Evolutionary conservation across 169 alveolate genomes (phyloP), one percentile per base, ranked within the genome.

Genomic region (Perkinsus chesapeaki): DNA sequence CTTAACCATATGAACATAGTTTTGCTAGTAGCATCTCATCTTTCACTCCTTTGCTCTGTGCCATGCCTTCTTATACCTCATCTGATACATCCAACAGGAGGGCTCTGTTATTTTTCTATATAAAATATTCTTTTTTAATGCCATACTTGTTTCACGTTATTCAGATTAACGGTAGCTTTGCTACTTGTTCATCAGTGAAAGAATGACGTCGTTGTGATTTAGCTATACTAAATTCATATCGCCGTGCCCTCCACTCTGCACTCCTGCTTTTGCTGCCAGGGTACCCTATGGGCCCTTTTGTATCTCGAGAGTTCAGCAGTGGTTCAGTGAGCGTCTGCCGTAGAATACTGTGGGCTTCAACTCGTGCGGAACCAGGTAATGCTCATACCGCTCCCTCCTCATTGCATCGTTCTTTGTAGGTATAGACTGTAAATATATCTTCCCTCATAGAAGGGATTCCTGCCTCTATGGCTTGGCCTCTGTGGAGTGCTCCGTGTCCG

Each of bases 401-500:
- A 12, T 27, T 60, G 27, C 9, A 60, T 60, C 36, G 7, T 0
- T 60, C 27, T 7, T 60, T 34, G 12, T 16, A 60, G 82, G 82
- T 12, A 60, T 60, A 3, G 31, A 7, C 82, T 60, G 82, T 7
- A 60, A 60, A 60, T 60, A 60, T 60, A 60, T 60, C 12, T 60
- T 60, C 82, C 82, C 82, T 7, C 82, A 60, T 60, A 27, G 82
- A 3, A 60, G 0, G 3, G 82, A 60, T 60, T 7, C 12, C 12
- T 60, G 82, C 31, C 27, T 82, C 3, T 94, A 92, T 73, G 95
- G 95, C 0, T 73, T 92, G 31, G 95, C 95, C 12, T 94, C 92
- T 39, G 93, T 94, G 39, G 95, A 94, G 39, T 94, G 95, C 39
- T 92, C 94, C 39, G 95, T 94, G 20, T 94, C 95, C 3, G 95